These are phyloP conservation scores for Yarrowia hollandica DNA, from an alignment of 805 yeast genomes.

Conservation along the genomic window DNA sequence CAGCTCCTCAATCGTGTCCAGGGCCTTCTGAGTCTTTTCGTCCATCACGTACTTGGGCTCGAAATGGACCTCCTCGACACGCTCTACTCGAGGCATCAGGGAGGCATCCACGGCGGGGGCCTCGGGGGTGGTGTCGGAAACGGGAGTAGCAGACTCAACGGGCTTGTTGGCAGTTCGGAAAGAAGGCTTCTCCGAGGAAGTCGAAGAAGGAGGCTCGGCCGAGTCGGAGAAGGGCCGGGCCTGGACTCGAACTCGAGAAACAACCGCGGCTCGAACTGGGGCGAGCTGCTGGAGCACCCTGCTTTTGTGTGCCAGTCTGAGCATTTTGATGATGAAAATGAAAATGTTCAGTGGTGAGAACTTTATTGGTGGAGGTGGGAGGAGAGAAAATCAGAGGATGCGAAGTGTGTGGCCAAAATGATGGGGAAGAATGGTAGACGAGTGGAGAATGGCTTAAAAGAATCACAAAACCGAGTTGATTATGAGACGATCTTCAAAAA, in stretches of 20 bases:
- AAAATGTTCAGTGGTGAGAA: slow-evolving; percentile 4
- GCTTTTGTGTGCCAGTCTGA: slow-evolving; percentile 20
- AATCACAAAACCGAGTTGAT: background rate
- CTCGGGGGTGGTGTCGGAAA: background rate
- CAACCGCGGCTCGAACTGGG: background rate
- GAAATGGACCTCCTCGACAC: background rate
- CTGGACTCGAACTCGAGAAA: background rate
- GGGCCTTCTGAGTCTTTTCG: background rate
- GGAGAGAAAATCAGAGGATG: too few species aligned
- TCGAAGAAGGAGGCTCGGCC: background rate
- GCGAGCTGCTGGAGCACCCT: slow-evolving; percentile 4
- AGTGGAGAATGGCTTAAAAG: background rate
- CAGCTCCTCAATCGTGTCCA: slow-evolving; percentile 21
- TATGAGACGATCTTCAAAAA: too few species aligned
- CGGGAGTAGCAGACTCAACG: background rate
- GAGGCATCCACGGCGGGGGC: background rate
- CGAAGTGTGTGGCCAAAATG: too few species aligned
- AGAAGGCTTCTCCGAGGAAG: slow-evolving; percentile 5
- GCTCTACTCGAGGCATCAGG: background rate
- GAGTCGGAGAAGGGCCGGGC: background rate
- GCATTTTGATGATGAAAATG: slow-evolving; percentile 11
- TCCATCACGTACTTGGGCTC: background rate
- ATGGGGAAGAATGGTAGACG: too few species aligned
- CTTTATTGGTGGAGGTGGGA: background rate
- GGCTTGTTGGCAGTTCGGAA: slow-evolving; percentile 2